Percentiles rank a stretch among this genome's conserved stretches.
Conservation (phyloP, 2,329 filamentous ascomycete species). For the Thermochaetoides dissita region DNA sequence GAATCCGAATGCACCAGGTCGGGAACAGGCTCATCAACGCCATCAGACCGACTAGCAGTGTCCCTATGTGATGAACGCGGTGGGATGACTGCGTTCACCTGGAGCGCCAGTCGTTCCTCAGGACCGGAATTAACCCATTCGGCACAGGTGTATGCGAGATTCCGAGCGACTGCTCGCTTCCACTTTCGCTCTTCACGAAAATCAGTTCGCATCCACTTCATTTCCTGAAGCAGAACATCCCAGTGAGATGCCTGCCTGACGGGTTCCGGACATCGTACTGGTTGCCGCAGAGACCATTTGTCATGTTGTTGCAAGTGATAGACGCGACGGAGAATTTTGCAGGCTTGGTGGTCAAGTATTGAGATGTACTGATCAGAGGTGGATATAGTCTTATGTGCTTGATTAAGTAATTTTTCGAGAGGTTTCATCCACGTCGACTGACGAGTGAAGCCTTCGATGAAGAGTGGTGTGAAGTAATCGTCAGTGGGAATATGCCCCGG, state of each 20-base stretch:
- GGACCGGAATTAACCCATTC: constrained; percentile 58
- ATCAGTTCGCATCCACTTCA: constrained; percentile 97
- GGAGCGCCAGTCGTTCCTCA: constrained; percentile 52
- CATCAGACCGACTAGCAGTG: constrained; percentile 16
- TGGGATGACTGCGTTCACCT: constrained; percentile 46
- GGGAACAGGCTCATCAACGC: constrained; percentile 41
- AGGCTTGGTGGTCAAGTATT: constrained; percentile 75
- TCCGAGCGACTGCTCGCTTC: constrained; percentile 72
- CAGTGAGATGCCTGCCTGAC: constrained; percentile 62
- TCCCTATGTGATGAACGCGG: constrained; percentile 16
- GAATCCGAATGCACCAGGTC: constrained; percentile 54
- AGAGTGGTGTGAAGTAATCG: constrained; percentile 51
- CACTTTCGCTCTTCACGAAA: constrained; percentile 89
- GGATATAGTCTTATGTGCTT: constrained; percentile 78
- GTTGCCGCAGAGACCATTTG: constrained; percentile 83
- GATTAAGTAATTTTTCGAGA: constrained; percentile 58
- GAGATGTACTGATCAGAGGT: constrained; percentile 74
- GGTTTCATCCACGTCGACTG: constrained; percentile 46
- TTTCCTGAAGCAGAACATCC: constrained; percentile 77
- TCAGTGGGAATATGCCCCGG: constrained; percentile 34
- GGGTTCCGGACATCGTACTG: constrained; percentile 73
- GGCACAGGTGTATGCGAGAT: constrained; percentile 68
- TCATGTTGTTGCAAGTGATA: constrained; percentile 84
- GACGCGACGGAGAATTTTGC: constrained; percentile 70
- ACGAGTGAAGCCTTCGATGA: constrained; percentile 43